Percentiles rank a stretch among this genome's conserved stretches.
Evolutionary conservation across 441 rosid genomes (phyloP).

Genomic region (Syzygium syzygioides): DNA sequence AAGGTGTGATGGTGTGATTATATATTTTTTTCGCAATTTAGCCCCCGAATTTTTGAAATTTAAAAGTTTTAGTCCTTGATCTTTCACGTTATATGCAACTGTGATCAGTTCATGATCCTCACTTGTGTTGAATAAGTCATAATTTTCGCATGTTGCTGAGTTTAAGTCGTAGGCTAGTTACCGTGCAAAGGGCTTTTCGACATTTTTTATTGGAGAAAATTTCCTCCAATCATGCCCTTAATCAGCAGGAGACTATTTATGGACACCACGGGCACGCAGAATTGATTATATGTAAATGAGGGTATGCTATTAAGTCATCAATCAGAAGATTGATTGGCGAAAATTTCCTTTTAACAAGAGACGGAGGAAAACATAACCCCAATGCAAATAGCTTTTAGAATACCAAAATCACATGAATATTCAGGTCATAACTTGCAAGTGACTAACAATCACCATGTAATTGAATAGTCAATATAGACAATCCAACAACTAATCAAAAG

Average conservation of each 20-base stretch:
- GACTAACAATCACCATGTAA: rapidly evolving
- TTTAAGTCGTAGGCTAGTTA: not conserved
- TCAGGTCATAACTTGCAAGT: not conserved
- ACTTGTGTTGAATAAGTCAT: not conserved
- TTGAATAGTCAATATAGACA: not conserved
- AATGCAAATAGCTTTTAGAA: not conserved
- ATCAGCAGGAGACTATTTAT: not conserved
- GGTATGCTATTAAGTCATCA: not conserved
- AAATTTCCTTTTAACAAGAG: not conserved
- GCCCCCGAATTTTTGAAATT: not conserved
- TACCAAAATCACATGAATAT: not conserved
- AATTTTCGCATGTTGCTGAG: not conserved
- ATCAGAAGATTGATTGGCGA: not conserved
- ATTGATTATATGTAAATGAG: not conserved
- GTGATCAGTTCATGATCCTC: not conserved
- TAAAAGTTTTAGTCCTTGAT: not conserved
- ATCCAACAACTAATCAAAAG: not conserved
- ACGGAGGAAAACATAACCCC: not conserved
- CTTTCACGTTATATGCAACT: not conserved
- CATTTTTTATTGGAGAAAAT: not conserved
- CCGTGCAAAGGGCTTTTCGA: not conserved
- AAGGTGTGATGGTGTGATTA: not conserved
- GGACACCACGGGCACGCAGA: not conserved
- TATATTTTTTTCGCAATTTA: not conserved
- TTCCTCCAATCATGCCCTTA: not conserved